Conservation (phyloP, 2,329 filamentous ascomycete species). For the Colletotrichum euphorbiae region DNA sequence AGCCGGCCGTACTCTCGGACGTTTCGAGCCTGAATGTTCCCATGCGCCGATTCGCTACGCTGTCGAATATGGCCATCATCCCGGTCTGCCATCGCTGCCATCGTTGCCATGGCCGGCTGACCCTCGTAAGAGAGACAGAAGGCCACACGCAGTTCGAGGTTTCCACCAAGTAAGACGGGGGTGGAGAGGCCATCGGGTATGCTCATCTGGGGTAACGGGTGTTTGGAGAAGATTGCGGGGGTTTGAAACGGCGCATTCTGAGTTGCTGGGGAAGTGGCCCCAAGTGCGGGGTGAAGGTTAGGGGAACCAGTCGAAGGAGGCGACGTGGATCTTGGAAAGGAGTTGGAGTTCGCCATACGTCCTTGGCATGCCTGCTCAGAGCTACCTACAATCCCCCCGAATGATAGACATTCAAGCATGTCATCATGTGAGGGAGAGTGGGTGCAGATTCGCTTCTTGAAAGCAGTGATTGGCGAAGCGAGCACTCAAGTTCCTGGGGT, state of each 20-base stretch:
- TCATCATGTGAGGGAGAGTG: conserved; percentile 7
- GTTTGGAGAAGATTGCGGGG: conserved; percentile 36
- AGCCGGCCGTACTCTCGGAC: conserved; percentile 33
- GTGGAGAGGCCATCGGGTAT: background rate
- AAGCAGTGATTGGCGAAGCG: conserved; percentile 8
- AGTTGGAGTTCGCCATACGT: conserved; percentile 7
- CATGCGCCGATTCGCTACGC: conserved; percentile 11
- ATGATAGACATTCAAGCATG: background rate
- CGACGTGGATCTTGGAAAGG: conserved; percentile 27
- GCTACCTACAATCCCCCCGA: conserved; percentile 1
- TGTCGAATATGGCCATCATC: background rate
- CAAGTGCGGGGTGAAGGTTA: conserved; percentile 31
- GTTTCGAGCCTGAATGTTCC: conserved; percentile 25
- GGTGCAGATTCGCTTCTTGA: background rate
- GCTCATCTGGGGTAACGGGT: conserved; percentile 17
- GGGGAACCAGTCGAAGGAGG: conserved; percentile 27
- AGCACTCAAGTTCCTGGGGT: background rate
- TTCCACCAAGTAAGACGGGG: background rate
- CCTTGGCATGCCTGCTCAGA: conserved; percentile 17
- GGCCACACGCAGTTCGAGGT: background rate
- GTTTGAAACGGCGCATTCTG: conserved; percentile 8
- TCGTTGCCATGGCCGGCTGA: background rate
- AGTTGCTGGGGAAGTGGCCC: conserved; percentile 18
- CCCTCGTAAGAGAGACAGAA: conserved; percentile 2
- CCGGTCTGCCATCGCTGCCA: conserved; percentile 19